Base-by-base conservation (phyloP, 805 yeast species). In the Kodamaea kaohsiungensis region DNA sequence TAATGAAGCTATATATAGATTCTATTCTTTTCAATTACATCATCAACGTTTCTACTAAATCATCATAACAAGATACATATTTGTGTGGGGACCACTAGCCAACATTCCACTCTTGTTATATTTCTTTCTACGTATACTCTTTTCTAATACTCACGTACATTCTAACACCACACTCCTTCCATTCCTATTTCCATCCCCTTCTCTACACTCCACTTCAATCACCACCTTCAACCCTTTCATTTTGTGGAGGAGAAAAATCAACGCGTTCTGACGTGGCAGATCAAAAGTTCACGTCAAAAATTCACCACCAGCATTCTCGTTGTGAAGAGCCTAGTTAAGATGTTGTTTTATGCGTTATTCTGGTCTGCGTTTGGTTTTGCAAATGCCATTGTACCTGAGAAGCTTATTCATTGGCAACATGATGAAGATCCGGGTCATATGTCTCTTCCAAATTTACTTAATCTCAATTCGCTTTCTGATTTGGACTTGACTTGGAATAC, bases 371-470 rank as follows among this genome's bases (percentile, higher is more conserved):
- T 25, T 7, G 16, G n/a, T 30, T n/a, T 43, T 9, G 33, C 17
- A n/a, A 7, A 13, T 35, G 53, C 48, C 15, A 45, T 37, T 22
- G 19, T 46, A 12, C 48, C 53, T 2, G 48, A 43, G 16, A 40
- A 50, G 8, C 22, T 50, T 16, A 43, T 43, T 7, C 38, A 50
- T 15, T 50, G 53, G 53, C 47, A 43, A 9, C 35, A 43, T 3
- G 54, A 37, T 12, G 63, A 57, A 39, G 59, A 50, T n/a, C 63
- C 65, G 17, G 66, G 62, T 8, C 66, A 56, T 18, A 40, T 64
- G 37, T 71, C 78, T 6, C 64, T 76, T 37, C 79, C 79, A 7
- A 68, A 70, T 54, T 65, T 76, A 51, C 59, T 75, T 15, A 58
- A 66, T 12, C 48, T 68, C 19, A 49, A 65, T 5, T 56, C 55